These are phyloP conservation scores for Dactylellina cionopaga DNA, from an alignment of 2,329 filamentous ascomycete species.

Conservation along the genomic window DNA sequence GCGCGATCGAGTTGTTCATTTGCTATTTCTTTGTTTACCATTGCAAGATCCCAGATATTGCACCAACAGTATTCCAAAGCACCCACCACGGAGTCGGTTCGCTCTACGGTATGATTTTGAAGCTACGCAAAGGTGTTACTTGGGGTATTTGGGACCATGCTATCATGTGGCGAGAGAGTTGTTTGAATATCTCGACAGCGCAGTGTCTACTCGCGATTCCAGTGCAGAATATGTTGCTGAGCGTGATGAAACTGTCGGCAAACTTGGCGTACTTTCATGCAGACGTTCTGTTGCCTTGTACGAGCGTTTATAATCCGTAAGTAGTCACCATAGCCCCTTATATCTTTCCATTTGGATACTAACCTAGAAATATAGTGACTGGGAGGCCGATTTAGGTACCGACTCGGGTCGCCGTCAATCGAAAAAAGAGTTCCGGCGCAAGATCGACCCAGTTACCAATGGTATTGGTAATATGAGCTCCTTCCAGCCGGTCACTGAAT, in stretches of 20 bases:
- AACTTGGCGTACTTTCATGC: slow-evolving; percentile 67
- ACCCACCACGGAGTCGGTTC: slow-evolving; percentile 72
- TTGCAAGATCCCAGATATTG: slow-evolving; percentile 67
- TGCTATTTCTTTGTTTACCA: slow-evolving; percentile 68
- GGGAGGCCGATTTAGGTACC: slow-evolving; percentile 72
- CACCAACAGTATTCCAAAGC: slow-evolving; percentile 71
- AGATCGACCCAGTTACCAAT: slow-evolving; percentile 73
- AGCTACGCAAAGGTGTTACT: slow-evolving; percentile 69
- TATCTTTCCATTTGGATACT: background rate
- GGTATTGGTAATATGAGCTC: slow-evolving; percentile 73
- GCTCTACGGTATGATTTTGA: slow-evolving; percentile 71
- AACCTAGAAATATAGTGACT: slow-evolving; percentile 60
- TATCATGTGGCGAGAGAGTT: slow-evolving; percentile 70
- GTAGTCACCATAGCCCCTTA: background rate
- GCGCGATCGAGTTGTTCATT: slow-evolving; percentile 59
- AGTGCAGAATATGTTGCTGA: slow-evolving; percentile 64
- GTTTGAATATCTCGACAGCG: slow-evolving; percentile 65
- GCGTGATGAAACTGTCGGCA: slow-evolving; percentile 64
- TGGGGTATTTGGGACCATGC: slow-evolving; percentile 73
- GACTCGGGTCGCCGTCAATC: slow-evolving; percentile 68
- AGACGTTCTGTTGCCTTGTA: slow-evolving; percentile 69
- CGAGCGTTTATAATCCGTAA: slow-evolving; percentile 70
- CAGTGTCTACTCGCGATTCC: slow-evolving; percentile 65
- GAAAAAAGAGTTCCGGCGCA: slow-evolving; percentile 68
- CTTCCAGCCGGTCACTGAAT: slow-evolving; percentile 70